Conservation (phyloP, 78 protist genomes). For the Tieghemostelium lacteum region DNA sequence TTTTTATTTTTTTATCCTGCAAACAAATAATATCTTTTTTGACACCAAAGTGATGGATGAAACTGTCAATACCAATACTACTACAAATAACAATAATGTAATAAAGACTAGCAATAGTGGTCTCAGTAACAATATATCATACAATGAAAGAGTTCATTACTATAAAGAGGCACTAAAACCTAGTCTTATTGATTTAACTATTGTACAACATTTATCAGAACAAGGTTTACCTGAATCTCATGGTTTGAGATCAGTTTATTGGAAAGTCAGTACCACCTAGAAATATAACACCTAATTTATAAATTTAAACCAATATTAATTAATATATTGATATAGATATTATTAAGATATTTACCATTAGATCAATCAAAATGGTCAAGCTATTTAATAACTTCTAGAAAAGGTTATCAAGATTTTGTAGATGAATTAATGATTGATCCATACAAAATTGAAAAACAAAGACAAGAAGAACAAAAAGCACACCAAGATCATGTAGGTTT, state of each 20-base stretch:
- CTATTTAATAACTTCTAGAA: slow-evolving; percentile 22
- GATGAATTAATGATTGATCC: slow-evolving; percentile 77
- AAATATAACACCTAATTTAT: not conserved
- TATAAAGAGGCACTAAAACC: slow-evolving; percentile 71
- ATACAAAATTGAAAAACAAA: slow-evolving; percentile 4
- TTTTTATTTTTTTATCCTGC: too few species aligned
- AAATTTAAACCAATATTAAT: not conserved
- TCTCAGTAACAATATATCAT: slow-evolving; percentile 23
- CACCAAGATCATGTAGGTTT: slow-evolving; percentile 81
- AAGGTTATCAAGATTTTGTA: slow-evolving; percentile 43
- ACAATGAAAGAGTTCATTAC: slow-evolving; percentile 60
- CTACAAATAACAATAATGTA: not conserved
- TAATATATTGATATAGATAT: slow-evolving; percentile 13
- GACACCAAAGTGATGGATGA: too few species aligned
- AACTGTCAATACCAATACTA: not conserved
- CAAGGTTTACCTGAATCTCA: slow-evolving; percentile 83
- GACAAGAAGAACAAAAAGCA: slow-evolving; percentile 22
- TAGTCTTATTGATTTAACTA: slow-evolving; percentile 16
- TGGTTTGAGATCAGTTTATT: slow-evolving; percentile 78
- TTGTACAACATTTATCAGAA: slow-evolving; percentile 70
- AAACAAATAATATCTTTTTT: too few species aligned
- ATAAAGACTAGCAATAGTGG: too few species aligned
- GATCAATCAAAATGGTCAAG: slow-evolving; percentile 45
- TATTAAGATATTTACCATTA: slow-evolving; percentile 66
- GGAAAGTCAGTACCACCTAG: slow-evolving; percentile 50